Conservation (phyloP, 768 basidiomycete species). For the Butyriboletus loyo region DNA sequence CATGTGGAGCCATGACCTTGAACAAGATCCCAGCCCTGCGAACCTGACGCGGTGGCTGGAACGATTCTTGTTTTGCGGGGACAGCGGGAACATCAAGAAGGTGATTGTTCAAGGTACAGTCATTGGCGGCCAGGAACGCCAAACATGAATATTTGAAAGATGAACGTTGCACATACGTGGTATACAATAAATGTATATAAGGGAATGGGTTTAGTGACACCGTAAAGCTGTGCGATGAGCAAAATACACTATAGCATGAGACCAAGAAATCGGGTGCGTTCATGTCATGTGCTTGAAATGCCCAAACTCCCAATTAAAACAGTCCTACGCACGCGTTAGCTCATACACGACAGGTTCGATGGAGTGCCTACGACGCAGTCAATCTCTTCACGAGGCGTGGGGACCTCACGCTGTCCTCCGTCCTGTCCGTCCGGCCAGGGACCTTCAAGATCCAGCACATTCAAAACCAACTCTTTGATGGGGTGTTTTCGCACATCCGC, state of each 20-base stretch:
- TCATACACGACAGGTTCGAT: not conserved
- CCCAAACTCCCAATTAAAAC: conserved; percentile 75
- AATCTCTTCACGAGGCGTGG: conserved; percentile 54
- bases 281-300: conserved; percentile 34
- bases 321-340: conserved; percentile 49
- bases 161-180: conserved; percentile 3
- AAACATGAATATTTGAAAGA: conserved; percentile 5
- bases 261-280: not conserved
- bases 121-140: conserved; percentile 64
- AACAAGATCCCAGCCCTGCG: conserved; percentile 31
- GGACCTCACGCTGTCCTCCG: conserved; percentile 48
- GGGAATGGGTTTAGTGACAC: not conserved
- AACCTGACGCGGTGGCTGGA: conserved; percentile 63
- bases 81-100: conserved; percentile 75
- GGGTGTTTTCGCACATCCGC: conserved; percentile 55
- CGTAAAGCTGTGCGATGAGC: conserved; percentile 2
- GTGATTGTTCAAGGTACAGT: conserved; percentile 83
- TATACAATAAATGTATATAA: conserved; percentile 3
- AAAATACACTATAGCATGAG: not conserved
- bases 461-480: conserved; percentile 52
- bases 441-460: conserved; percentile 48
- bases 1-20: conserved; percentile 46
- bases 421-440: conserved; percentile 37
- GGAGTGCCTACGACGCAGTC: conserved; percentile 55
- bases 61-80: conserved; percentile 82